phyloP scores from a whole-genome alignment of 1,284 basidiomycete genomes.

The Calocybe gambosa region DNA sequence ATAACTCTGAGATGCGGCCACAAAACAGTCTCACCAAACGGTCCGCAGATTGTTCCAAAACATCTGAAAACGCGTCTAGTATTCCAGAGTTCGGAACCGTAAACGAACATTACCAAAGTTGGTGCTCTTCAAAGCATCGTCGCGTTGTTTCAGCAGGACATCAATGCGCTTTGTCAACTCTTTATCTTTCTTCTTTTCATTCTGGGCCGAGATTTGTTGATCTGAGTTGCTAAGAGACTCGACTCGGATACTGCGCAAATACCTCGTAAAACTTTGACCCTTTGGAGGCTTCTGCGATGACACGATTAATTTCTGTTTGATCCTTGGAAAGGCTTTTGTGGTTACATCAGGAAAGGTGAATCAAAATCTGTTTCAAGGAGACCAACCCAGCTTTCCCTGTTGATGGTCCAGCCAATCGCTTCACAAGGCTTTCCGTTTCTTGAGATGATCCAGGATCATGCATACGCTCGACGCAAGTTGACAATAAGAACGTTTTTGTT shows the following conservation, averaged over 20 bases:
- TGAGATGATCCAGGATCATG: slow-evolving; percentile 33
- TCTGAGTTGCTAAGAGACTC: not conserved
- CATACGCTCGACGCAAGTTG: not conserved
- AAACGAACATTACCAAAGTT: slow-evolving; percentile 43
- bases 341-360: not conserved
- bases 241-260: slow-evolving; percentile 17
- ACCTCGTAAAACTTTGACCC: slow-evolving; percentile 83
- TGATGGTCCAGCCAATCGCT: slow-evolving; percentile 71
- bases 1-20: slow-evolving; percentile 2
- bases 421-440: slow-evolving; percentile 61
- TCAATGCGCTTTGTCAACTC: slow-evolving; percentile 70
- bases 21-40: slow-evolving; percentile 34
- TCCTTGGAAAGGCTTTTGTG: slow-evolving; percentile 59
- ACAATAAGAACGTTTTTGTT: too few species aligned
- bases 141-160: slow-evolving; percentile 58
- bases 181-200: slow-evolving; percentile 80
- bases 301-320: slow-evolving; percentile 72
- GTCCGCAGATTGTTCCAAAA: slow-evolving; percentile 49
- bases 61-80: slow-evolving; percentile 29
- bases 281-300: slow-evolving; percentile 77
- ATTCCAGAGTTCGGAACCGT: not conserved
- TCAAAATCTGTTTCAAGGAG: not conserved
- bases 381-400: slow-evolving; percentile 70
- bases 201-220: slow-evolving; percentile 33
- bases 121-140: slow-evolving; percentile 50